Evolutionary conservation across 768 basidiomycete species (phyloP), one percentile per base, ranked within the genome.

Genomic region (Auriscalpium vulgare): DNA sequence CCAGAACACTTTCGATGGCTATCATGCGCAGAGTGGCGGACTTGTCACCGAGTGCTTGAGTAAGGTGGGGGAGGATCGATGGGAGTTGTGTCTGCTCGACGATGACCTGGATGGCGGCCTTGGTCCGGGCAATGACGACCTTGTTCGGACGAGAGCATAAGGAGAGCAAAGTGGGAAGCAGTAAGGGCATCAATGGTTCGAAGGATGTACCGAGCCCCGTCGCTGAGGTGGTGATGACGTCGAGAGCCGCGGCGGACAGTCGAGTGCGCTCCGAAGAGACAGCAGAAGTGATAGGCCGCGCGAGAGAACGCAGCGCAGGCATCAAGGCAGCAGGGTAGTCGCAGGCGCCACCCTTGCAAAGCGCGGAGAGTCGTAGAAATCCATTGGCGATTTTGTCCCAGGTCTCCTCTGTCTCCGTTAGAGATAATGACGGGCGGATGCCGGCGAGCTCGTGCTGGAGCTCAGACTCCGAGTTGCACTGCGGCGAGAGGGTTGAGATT

Each of bases 131-230:
- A 61, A 83, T 71, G 63, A 88, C 81, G 48, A 93, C 81, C 68
- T 91, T 93, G 75, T 87, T 92, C 17, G 90, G 78, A 19, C 88
- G 81, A 16, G 81, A 75, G 59, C 87, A 89, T 21, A 91, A 71
- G 1, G 72, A 69, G 11, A 94, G 72, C 17, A 94, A 72, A 8
- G 82, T 70, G 0, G 90, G 91, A 45, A 92, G 61, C 63, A 87
- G 84, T 11, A 83, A 65, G n/a, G 79, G 68, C 8, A 90, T 69
- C 19, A 92, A 74, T 2, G 82, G 77, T 43, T 87, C 87, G 63
- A 91, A 92, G 8, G 75, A 74, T 7, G 70, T 62, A 17, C 79
- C 86, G 14, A 93, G 72, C 0, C 75, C 79, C 0, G 72, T 69
- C 10, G 82, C 83, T 19, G 86, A 63, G 1, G 73, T 67, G 14